Conservation (phyloP, 2,329 filamentous ascomycete genomes). For the Cladosporium sp. region DNA sequence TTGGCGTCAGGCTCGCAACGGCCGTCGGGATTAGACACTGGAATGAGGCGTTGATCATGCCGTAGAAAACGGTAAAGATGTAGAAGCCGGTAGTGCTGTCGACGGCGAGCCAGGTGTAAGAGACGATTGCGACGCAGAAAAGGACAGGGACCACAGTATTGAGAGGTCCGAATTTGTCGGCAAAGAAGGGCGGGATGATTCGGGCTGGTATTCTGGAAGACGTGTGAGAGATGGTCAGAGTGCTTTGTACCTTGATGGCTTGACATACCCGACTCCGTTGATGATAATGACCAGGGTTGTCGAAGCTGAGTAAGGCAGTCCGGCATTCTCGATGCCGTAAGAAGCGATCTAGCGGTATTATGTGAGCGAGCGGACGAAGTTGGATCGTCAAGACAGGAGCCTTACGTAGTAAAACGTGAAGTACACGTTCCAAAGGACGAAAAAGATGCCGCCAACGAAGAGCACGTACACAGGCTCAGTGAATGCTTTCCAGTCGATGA, state of each 20-base stretch:
- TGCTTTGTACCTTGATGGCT: background rate
- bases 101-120: conserved; percentile 55
- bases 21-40: conserved; percentile 42
- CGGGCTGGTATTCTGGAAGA: conserved; percentile 40
- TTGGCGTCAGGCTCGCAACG: conserved; percentile 39
- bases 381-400: background rate
- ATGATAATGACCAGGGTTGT: conserved; percentile 52
- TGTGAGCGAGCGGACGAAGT: background rate
- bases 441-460: conserved; percentile 29
- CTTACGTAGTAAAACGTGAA: conserved; percentile 42
- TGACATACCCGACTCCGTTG: conserved; percentile 46
- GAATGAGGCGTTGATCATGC: conserved; percentile 38
- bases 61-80: conserved; percentile 40
- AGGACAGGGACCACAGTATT: conserved; percentile 50
- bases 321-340: conserved; percentile 30
- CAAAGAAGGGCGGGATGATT: conserved; percentile 46
- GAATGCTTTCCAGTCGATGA: conserved; percentile 38
- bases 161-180: conserved; percentile 50
- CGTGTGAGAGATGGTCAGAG: background rate
- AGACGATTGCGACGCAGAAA: conserved; percentile 39
- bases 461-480: conserved; percentile 36
- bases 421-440: conserved; percentile 31
- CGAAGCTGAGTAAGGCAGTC: conserved; percentile 43
- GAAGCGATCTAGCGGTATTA: conserved; percentile 21
- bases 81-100: conserved; percentile 33